Evolutionary conservation across 768 basidiomycete species (phyloP), one percentile per base, ranked within the genome.

Genomic region (Termitomyces sp.): DNA sequence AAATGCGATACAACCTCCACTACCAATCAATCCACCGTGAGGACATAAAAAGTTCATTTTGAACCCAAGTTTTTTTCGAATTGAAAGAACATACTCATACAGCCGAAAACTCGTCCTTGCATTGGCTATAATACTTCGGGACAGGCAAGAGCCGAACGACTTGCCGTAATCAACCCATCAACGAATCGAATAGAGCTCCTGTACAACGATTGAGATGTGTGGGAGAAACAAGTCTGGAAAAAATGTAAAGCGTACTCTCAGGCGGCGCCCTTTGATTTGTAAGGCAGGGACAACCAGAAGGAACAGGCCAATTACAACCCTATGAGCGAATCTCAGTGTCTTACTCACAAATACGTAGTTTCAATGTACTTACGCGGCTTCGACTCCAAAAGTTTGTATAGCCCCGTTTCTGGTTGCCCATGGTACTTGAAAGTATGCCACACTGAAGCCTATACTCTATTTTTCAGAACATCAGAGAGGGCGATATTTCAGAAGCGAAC

Each of bases 361-460:
- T 29, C 6, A 18, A 46, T 54, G 4, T 3, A 68, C 78, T 62
- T 66, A 77, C 70, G 82, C 83, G 26, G 80, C 81, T 64, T 85
- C 83, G 34, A 72, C 72, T 13, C 82, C 83, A 60, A 82, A 81
- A 4, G 79, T 78, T 63, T 83, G 79, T 31, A 83, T 67, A 3
- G 83, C 79, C 28, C 83, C 83, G 54, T 79, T 62, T 60, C 75
- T 76, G 26, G 64, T 62, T 4, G 82, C 82, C 83, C 83, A 83
- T 3, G 77, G 77, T 1, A 83, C 77, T 62, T 84, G 83, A 69
- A 80, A 83, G 65, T 77, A 84, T 2, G 83, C 81, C 12, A 84
- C 81, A 48, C 73, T 75, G 68, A 84, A 84, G 16, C 72, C 72
- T 73, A 39, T 16, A 53, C 7, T 3, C 3, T 1, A 44, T n/a